Evolutionary conservation across 176 grass and related monocot species (phyloP).

Genomic region (Raddia distichophylla): DNA sequence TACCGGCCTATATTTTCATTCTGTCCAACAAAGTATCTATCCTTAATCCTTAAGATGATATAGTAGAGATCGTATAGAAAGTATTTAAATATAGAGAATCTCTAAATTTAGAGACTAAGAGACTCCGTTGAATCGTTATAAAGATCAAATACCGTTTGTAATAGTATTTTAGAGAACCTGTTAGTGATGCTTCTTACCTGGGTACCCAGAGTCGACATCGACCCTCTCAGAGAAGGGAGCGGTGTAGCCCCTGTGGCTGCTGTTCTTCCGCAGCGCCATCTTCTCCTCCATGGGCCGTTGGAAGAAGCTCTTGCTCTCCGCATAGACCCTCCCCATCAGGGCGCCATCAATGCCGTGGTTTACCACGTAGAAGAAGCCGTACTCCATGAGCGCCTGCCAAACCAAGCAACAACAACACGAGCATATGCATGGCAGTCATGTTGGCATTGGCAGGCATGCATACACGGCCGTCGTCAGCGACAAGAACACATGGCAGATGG

Average conservation of each 20-base stretch:
- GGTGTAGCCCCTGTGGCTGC: slow-evolving; percentile 56
- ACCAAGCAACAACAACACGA: neutral
- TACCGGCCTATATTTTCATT: too few species aligned
- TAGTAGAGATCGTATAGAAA: too few species aligned
- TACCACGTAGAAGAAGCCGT: slow-evolving; percentile 73
- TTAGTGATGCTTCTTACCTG: neutral
- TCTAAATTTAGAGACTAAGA: too few species aligned
- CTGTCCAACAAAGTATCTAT: too few species aligned
- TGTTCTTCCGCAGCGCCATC: slow-evolving; percentile 50
- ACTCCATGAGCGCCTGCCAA: slow-evolving; percentile 62
- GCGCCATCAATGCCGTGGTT: slow-evolving; percentile 57
- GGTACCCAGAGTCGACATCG: slow-evolving; percentile 38
- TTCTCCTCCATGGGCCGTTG: slow-evolving; percentile 49
- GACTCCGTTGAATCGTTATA: too few species aligned
- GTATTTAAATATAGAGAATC: too few species aligned
- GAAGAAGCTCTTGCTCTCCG: slow-evolving; percentile 63
- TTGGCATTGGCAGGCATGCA: too few species aligned
- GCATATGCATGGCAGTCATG: neutral
- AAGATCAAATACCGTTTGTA: too few species aligned
- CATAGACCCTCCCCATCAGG: slow-evolving; percentile 36
- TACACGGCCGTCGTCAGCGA: neutral
- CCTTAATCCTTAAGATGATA: too few species aligned
- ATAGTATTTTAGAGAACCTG: too few species aligned
- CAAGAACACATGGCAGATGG: neutral
- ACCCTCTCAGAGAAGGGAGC: slow-evolving; percentile 55